Conservation (phyloP, 768 basidiomycete species). For the Boletales sp. region DNA sequence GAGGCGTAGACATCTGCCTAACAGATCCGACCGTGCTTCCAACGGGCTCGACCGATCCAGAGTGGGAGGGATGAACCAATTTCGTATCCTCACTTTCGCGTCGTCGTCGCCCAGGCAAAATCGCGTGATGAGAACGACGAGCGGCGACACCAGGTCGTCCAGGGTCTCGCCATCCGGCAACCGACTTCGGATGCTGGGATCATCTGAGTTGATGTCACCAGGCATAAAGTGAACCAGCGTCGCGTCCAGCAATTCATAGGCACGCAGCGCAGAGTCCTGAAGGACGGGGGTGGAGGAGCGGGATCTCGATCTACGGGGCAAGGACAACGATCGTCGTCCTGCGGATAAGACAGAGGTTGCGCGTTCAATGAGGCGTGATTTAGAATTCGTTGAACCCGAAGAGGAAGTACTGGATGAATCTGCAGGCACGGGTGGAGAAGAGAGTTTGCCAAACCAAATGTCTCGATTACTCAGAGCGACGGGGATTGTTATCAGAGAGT, state of each 20-base stretch:
- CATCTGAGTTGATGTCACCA: slow-evolving; percentile 59
- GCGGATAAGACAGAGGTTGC: slow-evolving; percentile 27
- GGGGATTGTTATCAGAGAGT: slow-evolving; percentile 78
- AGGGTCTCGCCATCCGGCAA: slow-evolving; percentile 46
- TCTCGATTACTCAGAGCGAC: slow-evolving; percentile 50
- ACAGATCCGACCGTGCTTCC: slow-evolving; percentile 65
- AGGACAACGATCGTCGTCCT: slow-evolving; percentile 35
- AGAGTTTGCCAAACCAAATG: slow-evolving; percentile 57
- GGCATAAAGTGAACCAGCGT: slow-evolving; percentile 62
- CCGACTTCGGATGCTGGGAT: slow-evolving; percentile 50
- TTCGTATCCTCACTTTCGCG: slow-evolving; percentile 52
- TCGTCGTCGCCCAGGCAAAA: slow-evolving; percentile 63
- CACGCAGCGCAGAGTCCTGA: slow-evolving; percentile 55
- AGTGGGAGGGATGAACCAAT: slow-evolving; percentile 70
- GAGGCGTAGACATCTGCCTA: slow-evolving; percentile 79
- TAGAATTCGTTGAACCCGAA: slow-evolving; percentile 11
- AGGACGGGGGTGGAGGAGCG: slow-evolving; percentile 27
- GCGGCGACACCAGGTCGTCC: slow-evolving; percentile 76
- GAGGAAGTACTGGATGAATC: slow-evolving; percentile 37
- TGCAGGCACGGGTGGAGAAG: slow-evolving; percentile 32
- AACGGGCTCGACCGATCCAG: slow-evolving; percentile 77
- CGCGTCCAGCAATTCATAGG: slow-evolving; percentile 66
- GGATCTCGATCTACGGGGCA: slow-evolving; percentile 47
- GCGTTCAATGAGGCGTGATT: slow-evolving; percentile 22
- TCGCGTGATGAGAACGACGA: slow-evolving; percentile 71